Conservation (phyloP, 73 alveolate genomes). For the Paramecium biaurelia region DNA sequence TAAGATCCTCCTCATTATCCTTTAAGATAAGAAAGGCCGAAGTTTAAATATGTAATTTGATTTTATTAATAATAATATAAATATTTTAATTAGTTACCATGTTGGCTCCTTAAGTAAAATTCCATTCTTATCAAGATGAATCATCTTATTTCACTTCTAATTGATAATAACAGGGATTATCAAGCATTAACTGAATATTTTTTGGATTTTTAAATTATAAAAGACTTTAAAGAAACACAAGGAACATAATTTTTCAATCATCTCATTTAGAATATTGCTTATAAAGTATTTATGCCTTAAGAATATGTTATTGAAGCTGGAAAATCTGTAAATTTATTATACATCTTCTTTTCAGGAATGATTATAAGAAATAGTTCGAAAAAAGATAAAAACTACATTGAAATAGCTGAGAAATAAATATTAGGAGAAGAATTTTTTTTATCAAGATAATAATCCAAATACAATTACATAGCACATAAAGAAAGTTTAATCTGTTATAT, state of each 20-base stretch:
- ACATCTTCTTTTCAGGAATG: background rate
- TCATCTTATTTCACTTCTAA: background rate
- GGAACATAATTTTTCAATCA: background rate
- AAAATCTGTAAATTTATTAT: background rate
- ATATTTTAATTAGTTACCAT: background rate
- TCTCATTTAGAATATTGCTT: background rate
- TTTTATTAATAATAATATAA: background rate
- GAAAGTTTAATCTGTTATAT: background rate
- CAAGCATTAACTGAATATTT: background rate
- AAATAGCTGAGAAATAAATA: background rate
- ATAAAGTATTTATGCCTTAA: background rate
- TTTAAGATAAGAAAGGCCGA: background rate
- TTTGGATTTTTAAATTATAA: background rate
- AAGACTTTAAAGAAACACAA: background rate
- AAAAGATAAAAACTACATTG: background rate
- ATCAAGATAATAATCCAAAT: background rate
- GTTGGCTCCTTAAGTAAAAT: background rate
- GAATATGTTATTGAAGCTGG: background rate
- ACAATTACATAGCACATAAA: background rate
- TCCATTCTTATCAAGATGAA: background rate
- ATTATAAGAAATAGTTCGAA: background rate
- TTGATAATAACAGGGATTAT: background rate
- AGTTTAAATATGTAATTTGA: constrained; percentile 1
- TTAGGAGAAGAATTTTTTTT: background rate
- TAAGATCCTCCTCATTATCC: background rate